These are phyloP conservation scores for Rubroboletus pulcherrimus DNA, from an alignment of 768 basidiomycete species.

Conservation along the genomic window DNA sequence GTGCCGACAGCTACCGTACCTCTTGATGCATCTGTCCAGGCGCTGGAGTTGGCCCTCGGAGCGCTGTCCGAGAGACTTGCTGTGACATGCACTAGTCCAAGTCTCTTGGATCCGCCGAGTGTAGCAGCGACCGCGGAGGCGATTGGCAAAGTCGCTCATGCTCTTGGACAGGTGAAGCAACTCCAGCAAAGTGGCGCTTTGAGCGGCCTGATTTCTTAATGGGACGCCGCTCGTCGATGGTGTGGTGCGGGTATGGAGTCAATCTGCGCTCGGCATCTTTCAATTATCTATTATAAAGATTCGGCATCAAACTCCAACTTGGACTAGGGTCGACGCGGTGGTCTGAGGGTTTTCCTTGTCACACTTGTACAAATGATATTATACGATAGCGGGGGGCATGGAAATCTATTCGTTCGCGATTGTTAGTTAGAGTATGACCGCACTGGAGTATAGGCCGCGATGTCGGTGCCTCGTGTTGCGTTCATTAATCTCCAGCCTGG, in stretches of 20 bases:
- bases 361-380: not conserved
- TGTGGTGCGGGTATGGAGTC: slow-evolving; percentile 7
- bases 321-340: not conserved
- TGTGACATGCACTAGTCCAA: slow-evolving; percentile 37
- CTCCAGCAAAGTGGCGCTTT: slow-evolving; percentile 37
- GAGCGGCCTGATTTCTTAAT: slow-evolving; percentile 15
- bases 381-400: not conserved
- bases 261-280: not conserved
- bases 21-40: slow-evolving; percentile 35
- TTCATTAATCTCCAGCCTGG: not conserved
- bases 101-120: slow-evolving; percentile 41
- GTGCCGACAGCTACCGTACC: slow-evolving; percentile 9
- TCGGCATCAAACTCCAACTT: not conserved
- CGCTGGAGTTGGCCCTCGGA: slow-evolving; percentile 52
- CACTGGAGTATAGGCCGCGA: not conserved
- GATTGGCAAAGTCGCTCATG: slow-evolving; percentile 60
- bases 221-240: slow-evolving; percentile 2
- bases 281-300: not conserved
- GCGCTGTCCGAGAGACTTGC: slow-evolving; percentile 50
- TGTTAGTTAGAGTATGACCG: not conserved
- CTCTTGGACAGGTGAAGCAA: slow-evolving; percentile 56
- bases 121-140: slow-evolving; percentile 65
- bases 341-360: not conserved
- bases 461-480: slow-evolving; percentile 4
- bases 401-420: not conserved